Base-by-base conservation (phyloP, 495 filamentous ascomycete species). In the Penicillium riverlandense region DNA sequence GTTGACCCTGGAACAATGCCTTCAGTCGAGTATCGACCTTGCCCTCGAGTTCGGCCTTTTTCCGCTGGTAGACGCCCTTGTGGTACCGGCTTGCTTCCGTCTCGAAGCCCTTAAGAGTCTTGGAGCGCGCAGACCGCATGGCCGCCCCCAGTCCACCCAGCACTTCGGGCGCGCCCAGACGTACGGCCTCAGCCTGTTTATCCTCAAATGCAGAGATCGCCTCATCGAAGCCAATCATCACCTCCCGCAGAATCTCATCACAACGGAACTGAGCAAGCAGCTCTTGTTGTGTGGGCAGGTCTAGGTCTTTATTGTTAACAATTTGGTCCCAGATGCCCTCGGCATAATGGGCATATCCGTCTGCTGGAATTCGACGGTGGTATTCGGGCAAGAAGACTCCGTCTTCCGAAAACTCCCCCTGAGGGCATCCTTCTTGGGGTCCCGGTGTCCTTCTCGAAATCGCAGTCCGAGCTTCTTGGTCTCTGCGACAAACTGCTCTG, bases 291-390 rank as follows among this genome's bases (percentile, higher is more conserved):
- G 92, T 96, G 11, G 92, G 92, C 29, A 98, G 67, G 69, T 98
- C 92, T 48, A 98, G 71, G 55, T 98, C 92, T 66, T 98, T 98
- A 68, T 98, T 98, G 66, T 89, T 86, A 54, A 95, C 88, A 54
- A 98, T 98, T 64, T 96, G 92, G 59, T 96, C 88, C 92, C 92
- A 98, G 11, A 98, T 80, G 32, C 90, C 86, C 55, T 89, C 82
- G 8, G 92, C 90, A 58, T 97, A 98, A 41, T 86, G 74, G 4
- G 91, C 82, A 61, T 96, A 91, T 6, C 92, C 92, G 61, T 98
- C 92, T 8, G 92, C 92, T 33, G 92, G 92, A 44, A 98, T 96
- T 42, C 94, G 76, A 45, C 92, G 77, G 67, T 98, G 92, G 59
- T 98, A 98, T 51, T 95, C 88, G 11, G 92, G 85, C 30, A 96